Conservation (phyloP, 768 basidiomycete species). For the Amanita fuliginea region DNA sequence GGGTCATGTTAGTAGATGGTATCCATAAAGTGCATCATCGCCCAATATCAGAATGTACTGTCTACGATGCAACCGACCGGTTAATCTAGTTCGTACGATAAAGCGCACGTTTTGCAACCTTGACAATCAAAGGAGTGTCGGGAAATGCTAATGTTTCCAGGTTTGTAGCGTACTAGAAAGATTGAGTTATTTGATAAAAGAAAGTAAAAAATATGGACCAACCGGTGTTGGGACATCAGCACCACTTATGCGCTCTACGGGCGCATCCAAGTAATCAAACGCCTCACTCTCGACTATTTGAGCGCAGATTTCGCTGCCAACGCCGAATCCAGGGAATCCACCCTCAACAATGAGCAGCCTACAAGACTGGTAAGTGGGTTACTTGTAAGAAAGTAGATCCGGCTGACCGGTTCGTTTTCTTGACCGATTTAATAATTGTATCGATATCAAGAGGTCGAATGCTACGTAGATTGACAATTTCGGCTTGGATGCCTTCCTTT, state of each 20-base stretch:
- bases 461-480: slow-evolving; percentile 93
- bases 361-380: slow-evolving; percentile 3
- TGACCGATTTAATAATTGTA: slow-evolving; percentile 93
- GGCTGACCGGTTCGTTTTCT: slow-evolving; percentile 91
- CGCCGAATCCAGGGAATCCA: slow-evolving; percentile 97
- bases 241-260: slow-evolving; percentile 95
- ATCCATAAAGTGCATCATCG: slow-evolving; percentile 3
- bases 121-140: slow-evolving; percentile 79
- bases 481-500: slow-evolving; percentile 95
- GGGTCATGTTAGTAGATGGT: neutral
- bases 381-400: neutral
- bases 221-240: slow-evolving; percentile 97
- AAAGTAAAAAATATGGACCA: slow-evolving; percentile 18
- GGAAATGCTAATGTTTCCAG: slow-evolving; percentile 93
- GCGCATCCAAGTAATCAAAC: slow-evolving; percentile 97
- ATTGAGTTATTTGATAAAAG: neutral
- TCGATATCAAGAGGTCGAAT: slow-evolving; percentile 97
- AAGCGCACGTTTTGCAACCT: slow-evolving; percentile 89
- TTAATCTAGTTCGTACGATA: slow-evolving; percentile 70
- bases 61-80: slow-evolving; percentile 2
- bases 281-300: slow-evolving; percentile 97
- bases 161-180: slow-evolving; percentile 70
- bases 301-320: slow-evolving; percentile 96
- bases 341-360: slow-evolving; percentile 93
- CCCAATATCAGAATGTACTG: slow-evolving; percentile 4